Evolutionary conservation across 2,329 filamentous ascomycete species (phyloP).

Genomic region (Colletotrichum chrysophilum): DNA sequence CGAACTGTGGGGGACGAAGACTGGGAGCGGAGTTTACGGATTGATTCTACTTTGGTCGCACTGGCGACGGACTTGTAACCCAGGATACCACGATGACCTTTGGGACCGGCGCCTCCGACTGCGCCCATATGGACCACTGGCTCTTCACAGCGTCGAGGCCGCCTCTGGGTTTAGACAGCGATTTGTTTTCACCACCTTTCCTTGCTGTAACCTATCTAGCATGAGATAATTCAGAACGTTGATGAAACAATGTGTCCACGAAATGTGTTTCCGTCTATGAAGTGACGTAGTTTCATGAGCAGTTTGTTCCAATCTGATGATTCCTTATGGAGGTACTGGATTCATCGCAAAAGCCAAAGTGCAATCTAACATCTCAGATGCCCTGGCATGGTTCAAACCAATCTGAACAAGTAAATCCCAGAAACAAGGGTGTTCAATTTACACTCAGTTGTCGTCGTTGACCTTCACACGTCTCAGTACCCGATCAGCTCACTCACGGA

Average conservation of each 20-base stretch:
- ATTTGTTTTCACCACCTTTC: slow-evolving; percentile 11
- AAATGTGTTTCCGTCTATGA: neutral
- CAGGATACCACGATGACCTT: slow-evolving; percentile 6
- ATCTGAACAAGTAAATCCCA: neutral
- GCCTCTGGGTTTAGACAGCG: slow-evolving; percentile 1
- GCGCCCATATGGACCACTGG: neutral
- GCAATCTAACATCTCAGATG: neutral
- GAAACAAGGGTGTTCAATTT: neutral
- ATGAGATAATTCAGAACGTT: neutral
- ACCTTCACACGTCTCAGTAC: neutral
- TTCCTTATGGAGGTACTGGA: neutral
- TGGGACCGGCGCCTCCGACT: neutral
- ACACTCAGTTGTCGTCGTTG: neutral
- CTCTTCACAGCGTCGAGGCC: neutral
- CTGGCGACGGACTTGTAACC: neutral
- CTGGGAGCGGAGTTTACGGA: slow-evolving; percentile 16
- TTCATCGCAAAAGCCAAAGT: neutral
- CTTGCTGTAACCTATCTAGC: neutral
- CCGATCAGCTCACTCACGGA: neutral
- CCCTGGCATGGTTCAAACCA: neutral
- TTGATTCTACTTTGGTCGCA: slow-evolving; percentile 14
- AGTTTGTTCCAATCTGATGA: neutral
- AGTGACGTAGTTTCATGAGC: neutral
- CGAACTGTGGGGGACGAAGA: neutral
- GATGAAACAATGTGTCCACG: neutral